Evolutionary conservation across 176 grass and related monocot species (phyloP).

Genomic region (Lolium perenne): DNA sequence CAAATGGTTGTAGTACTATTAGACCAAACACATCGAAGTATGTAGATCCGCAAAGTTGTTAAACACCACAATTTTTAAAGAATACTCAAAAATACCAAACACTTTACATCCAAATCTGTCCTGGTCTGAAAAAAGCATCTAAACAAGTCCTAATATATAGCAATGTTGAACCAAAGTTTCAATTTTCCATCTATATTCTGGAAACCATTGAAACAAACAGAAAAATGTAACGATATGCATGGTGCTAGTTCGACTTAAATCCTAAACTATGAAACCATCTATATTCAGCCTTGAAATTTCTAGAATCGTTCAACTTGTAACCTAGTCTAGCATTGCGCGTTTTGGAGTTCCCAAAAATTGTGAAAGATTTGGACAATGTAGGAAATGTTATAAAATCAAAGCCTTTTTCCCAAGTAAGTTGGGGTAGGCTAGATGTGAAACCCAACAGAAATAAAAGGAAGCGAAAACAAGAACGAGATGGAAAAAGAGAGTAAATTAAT

Average conservation of each 20-base stretch:
- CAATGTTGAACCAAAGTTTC: not conserved
- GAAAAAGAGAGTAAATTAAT: too few relatives aligned
- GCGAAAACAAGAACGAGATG: too few relatives aligned
- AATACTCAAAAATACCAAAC: not conserved
- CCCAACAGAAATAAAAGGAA: too few relatives aligned
- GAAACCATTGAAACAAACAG: not conserved
- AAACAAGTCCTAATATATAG: not conserved
- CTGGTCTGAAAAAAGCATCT: not conserved
- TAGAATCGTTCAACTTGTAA: not conserved
- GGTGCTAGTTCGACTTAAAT: not conserved
- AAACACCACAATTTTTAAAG: not conserved
- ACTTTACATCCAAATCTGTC: not conserved
- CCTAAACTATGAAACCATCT: not conserved
- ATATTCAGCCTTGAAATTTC: not conserved
- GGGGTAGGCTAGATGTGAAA: too few relatives aligned
- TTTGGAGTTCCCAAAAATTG: not conserved
- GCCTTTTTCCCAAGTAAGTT: not conserved
- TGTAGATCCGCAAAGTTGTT: not conserved
- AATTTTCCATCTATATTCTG: not conserved
- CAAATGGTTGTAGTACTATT: not conserved
- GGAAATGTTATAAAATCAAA: constrained; percentile 7
- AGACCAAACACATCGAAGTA: not conserved
- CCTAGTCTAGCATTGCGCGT: not conserved
- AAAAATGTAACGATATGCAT: not conserved
- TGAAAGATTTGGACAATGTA: not conserved